Conservation (phyloP, 768 basidiomycete species). For the Botryobasidium botryosum region DNA sequence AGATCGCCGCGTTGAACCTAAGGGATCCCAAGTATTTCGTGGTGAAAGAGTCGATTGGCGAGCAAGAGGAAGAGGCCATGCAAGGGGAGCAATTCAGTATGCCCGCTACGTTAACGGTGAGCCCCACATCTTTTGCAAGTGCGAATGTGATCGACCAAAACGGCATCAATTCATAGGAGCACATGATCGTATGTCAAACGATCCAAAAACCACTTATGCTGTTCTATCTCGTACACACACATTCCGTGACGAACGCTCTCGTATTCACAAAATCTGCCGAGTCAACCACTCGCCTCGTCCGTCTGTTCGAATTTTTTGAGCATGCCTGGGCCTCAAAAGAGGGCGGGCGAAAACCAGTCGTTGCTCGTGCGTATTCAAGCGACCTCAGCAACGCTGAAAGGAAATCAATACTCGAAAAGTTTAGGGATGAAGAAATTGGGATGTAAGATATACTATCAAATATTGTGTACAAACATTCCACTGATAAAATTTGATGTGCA, state of each 20-base stretch:
- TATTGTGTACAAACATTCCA: neutral
- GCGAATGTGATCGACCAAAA: neutral
- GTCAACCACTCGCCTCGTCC: slow-evolving; percentile 66
- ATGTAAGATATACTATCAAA: slow-evolving; percentile 35
- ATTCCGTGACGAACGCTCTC: slow-evolving; percentile 47
- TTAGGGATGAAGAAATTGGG: slow-evolving; percentile 64
- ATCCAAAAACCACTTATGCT: slow-evolving; percentile 76
- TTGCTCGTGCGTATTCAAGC: slow-evolving; percentile 67
- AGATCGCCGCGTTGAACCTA: slow-evolving; percentile 66
- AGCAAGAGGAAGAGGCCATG: slow-evolving; percentile 23
- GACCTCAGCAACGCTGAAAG: slow-evolving; percentile 63
- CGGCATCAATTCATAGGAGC: slow-evolving; percentile 38
- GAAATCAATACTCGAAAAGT: slow-evolving; percentile 58
- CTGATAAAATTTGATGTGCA: slow-evolving; percentile 17
- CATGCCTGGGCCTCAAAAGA: slow-evolving; percentile 22
- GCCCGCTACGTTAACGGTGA: slow-evolving; percentile 58
- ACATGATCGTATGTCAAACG: slow-evolving; percentile 66
- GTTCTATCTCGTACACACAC: slow-evolving; percentile 62
- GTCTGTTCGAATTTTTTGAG: slow-evolving; percentile 69
- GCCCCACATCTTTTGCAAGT: slow-evolving; percentile 13
- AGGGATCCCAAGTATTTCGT: slow-evolving; percentile 76
- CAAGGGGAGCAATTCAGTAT: slow-evolving; percentile 65
- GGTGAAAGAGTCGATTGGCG: slow-evolving; percentile 37
- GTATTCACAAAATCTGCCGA: slow-evolving; percentile 98
- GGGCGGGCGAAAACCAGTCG: slow-evolving; percentile 13